Base-by-base conservation (phyloP, 495 filamentous ascomycete genomes). In the Cairneyella variabilis region DNA sequence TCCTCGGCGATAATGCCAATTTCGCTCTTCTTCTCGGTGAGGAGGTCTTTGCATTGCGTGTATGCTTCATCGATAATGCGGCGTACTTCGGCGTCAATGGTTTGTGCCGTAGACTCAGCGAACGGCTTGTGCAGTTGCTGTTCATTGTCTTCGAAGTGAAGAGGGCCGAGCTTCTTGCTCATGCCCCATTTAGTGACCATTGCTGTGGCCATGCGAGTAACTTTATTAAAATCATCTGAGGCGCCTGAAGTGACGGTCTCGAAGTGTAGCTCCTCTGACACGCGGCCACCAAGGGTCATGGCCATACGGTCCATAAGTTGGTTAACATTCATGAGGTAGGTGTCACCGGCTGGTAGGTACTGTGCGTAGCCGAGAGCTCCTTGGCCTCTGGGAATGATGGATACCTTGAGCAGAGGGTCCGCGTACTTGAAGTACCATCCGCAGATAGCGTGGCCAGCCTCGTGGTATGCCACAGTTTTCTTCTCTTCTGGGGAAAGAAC, bases 241-340 rank as follows among this genome's bases (percentile, higher is more conserved):
- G 93, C 93, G 40, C 93, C 93, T 53, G 85, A 89, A 4, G 95
- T 98, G 20, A 98, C 92, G 9, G 89, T 96, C 21, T 91, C 86
- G 69, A 97, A 98, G 70, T 97, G 90, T 3, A 98, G 66, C 69
- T 98, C 93, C 70, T 98, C 93, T 32, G 85, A 91, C 36, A 98
- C 88, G 56, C 93, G 86, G 2, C 93, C 93, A 60, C 88, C 93
- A 34, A 98, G 82, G 16, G 93, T 96, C 93, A 98, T 98, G 56
- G 95, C 93, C 95, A 98, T 98, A 54, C 95, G 90, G 69, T 98
- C 93, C 91, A 97, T 97, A 22, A 98, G 74, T 73, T 98, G 93
- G 68, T 91, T 85, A 57, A 89, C 84, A 58, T 83, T 96, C 90
- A 98, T 88, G 48, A 97, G 79, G 68, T 97, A 97, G 22, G 87